A percentile compares a stretch with the other conserved stretches of the same genome.
Conservation (phyloP, 176 grass and related monocot genomes). For the Stipa capillata region DNA sequence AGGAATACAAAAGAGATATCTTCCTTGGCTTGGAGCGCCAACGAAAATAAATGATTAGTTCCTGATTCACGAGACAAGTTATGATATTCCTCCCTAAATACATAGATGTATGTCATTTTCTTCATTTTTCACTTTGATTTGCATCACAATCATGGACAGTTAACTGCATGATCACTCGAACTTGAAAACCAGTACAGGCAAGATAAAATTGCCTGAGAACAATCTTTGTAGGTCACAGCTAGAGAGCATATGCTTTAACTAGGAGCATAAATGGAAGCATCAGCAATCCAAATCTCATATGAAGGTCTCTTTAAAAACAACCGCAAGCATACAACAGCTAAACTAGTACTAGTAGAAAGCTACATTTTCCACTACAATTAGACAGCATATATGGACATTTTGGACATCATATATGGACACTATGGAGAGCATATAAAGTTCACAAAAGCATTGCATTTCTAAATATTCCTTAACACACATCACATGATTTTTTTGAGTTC, state of each 20-base stretch:
- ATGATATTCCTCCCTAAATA: conserved; percentile 16
- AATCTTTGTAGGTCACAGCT: not conserved
- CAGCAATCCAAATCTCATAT: not conserved
- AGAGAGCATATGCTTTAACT: not conserved
- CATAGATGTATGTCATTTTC: conserved; percentile 7
- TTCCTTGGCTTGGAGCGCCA: not conserved
- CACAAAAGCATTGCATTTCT: too few relatives aligned
- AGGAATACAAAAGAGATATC: not conserved
- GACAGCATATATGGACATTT: too few relatives aligned
- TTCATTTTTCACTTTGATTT: conserved; percentile 27
- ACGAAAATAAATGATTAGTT: conserved; percentile 5
- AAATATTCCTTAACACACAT: too few relatives aligned
- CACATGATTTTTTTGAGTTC: too few relatives aligned
- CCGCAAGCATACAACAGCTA: not conserved
- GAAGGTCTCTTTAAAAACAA: not conserved
- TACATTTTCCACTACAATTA: too few relatives aligned
- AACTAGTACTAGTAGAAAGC: conserved; percentile 1
- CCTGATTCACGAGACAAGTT: conserved; percentile 3
- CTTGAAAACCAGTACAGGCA: not conserved
- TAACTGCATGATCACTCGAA: conserved; percentile 10
- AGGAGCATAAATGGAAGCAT: not conserved
- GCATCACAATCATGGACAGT: not conserved
- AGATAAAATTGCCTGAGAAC: not conserved
- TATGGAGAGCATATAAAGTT: too few relatives aligned
- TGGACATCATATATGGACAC: too few relatives aligned